Evolutionary conservation across 768 basidiomycete species (phyloP).

Genomic region (Clavulina sp.): DNA sequence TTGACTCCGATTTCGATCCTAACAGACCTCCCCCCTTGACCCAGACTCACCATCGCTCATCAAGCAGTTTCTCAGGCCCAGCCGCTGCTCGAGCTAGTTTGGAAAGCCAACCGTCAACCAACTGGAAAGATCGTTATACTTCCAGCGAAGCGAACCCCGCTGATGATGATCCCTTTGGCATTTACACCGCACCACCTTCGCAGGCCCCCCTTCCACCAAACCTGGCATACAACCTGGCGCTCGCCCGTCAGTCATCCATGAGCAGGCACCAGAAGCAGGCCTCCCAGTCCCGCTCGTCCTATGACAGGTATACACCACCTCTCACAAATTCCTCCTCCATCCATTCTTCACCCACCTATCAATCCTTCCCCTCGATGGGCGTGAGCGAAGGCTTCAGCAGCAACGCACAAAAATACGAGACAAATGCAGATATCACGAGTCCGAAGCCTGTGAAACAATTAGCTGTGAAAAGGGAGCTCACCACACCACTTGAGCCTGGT

Average conservation of each 20-base stretch:
- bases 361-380: too few species aligned
- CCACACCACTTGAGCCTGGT: slow-evolving; percentile 1
- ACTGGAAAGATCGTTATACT: too few species aligned
- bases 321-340: too few species aligned
- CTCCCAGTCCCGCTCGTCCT: too few species aligned
- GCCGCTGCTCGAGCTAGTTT: too few species aligned
- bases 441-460: slow-evolving; percentile 1
- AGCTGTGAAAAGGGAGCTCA: slow-evolving; percentile 3
- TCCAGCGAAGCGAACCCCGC: too few species aligned
- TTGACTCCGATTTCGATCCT: slow-evolving; percentile 10
- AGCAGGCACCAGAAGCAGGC: neutral
- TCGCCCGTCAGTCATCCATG: neutral
- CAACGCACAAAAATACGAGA: neutral
- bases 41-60: neutral
- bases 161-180: too few species aligned
- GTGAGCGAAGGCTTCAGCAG: too few species aligned
- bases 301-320: too few species aligned
- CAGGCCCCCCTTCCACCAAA: neutral
- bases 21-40: neutral
- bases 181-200: neutral
- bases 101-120: too few species aligned
- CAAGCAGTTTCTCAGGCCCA: too few species aligned
- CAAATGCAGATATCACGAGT: neutral
- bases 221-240: neutral
- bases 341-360: too few species aligned